phyloP scores from a whole-genome alignment of 179 eudicot species.

The Dionaea muscipula region DNA sequence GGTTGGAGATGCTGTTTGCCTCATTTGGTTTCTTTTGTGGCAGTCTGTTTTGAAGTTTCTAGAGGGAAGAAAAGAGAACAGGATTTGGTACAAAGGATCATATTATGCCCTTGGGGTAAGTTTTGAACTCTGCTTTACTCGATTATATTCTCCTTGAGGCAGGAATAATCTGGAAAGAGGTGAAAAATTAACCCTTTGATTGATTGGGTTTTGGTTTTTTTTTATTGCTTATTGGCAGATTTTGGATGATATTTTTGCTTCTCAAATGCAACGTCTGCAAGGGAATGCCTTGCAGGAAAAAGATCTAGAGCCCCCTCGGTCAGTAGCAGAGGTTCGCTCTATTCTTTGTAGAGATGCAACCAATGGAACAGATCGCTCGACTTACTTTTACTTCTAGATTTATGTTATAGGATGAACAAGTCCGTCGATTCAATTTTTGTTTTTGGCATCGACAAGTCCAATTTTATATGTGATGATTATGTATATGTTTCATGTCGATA shows the following conservation, averaged over 20 bases:
- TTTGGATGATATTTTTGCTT: slow-evolving; percentile 67
- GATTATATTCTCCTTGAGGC: too few species aligned
- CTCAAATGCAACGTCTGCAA: slow-evolving; percentile 74
- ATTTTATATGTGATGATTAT: too few species aligned
- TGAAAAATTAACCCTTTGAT: background rate
- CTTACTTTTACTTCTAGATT: slow-evolving; percentile 38
- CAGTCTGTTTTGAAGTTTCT: slow-evolving; percentile 62
- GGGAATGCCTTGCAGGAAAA: slow-evolving; percentile 70
- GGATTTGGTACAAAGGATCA: slow-evolving; percentile 79
- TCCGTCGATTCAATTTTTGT: background rate
- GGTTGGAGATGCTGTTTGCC: background rate
- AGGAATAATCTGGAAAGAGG: background rate
- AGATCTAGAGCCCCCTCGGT: slow-evolving; percentile 71
- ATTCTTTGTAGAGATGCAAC: slow-evolving; percentile 59
- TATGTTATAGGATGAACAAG: too few species aligned
- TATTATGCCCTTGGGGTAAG: slow-evolving; percentile 84
- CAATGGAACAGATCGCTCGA: slow-evolving; percentile 39
- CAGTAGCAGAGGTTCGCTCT: slow-evolving; percentile 69
- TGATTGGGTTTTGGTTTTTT: background rate
- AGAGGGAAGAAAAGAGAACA: slow-evolving; percentile 81
- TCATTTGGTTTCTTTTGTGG: background rate
- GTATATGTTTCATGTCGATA: too few species aligned
- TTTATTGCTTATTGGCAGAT: slow-evolving; percentile 24
- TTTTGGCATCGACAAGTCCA: too few species aligned
- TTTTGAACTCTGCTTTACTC: too few species aligned